Evolutionary conservation across 1,284 basidiomycete species (phyloP), one percentile per base, ranked within the genome.

Genomic region (Rhodotorula mucilaginosa): DNA sequence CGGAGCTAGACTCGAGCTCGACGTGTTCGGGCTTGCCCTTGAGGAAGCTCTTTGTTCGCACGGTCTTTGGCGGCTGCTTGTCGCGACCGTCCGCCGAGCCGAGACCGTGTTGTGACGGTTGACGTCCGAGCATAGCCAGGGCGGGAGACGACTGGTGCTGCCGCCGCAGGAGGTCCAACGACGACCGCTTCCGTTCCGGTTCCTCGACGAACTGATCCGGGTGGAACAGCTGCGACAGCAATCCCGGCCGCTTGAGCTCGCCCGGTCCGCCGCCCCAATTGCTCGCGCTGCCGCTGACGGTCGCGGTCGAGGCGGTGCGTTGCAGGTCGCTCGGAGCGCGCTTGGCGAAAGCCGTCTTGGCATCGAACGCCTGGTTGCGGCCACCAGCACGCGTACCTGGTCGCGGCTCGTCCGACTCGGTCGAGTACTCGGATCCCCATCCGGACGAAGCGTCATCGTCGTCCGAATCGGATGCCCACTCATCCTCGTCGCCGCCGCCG

Each of bases 1-100:
- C 89, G 65, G 84, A 86, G 31, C 86, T 85, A 21, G 88, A 86
- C 74, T 91, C 90, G 82, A 91, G 81, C 78, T 90, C 89, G 71
- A 84, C 83, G 49, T 85, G 88, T 68, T 85, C 83, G 6, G 90
- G 90, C 13, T 85, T 86, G 13, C 88, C 89, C 26, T 70, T 69
- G 39, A 76, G 58, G 70, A 58, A 74, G 29, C 58, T 69, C 63
- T 66, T 66, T 51, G 56, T 72, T 64, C 79, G 74, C 67, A 21
- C 21, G 67, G 76, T 76, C 54, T 71, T 74, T 49, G 76, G 76
- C 5, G 12, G 23, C 16, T 49, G 29, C 31, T 39, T 68, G 15
- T 79, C 79, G 16, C 88, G 79, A 12, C 88, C 90, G 2, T 85
- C 88, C 0, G 87, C 81, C 73, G 87, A 88, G 13, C 26, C 26